Percentiles rank a stretch among this genome's conserved stretches.
Evolutionary conservation across 768 basidiomycete genomes (phyloP).

Genomic region (Podaxis rugospora): DNA sequence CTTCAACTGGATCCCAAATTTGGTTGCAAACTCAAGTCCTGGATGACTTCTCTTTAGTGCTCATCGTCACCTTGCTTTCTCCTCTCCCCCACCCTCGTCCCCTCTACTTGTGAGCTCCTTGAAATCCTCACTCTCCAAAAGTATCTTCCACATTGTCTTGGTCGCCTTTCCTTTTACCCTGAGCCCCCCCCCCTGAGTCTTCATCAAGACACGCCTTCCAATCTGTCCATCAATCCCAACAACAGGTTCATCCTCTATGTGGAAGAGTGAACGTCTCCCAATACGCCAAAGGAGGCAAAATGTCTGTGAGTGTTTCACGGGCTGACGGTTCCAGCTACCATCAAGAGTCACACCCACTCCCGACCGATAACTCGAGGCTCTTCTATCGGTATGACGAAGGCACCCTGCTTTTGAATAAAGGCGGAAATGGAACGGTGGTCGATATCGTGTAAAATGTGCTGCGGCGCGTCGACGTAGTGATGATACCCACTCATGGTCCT

Average conservation of each 20-base stretch:
- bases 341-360: neutral
- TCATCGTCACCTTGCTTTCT: neutral
- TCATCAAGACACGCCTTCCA: neutral
- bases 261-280: slow-evolving; percentile 5
- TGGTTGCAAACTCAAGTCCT: neutral
- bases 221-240: neutral
- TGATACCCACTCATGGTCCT: neutral
- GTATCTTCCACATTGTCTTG: no score
- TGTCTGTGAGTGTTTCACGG: neutral
- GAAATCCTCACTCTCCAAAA: neutral
- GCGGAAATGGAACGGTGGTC: slow-evolving; percentile 6
- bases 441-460: slow-evolving; percentile 4
- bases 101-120: neutral
- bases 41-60: neutral
- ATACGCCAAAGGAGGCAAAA: neutral
- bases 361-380: neutral
- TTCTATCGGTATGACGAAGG: neutral
- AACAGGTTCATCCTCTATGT: neutral
- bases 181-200: neutral
- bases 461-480: neutral
- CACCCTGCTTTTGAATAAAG: neutral
- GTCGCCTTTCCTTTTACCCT: neutral
- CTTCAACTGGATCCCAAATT: neutral
- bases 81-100: neutral
- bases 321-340: neutral